Percentiles rank a stretch among this genome's conserved stretches.
These are phyloP conservation scores for Nemania sp. DNA, from an alignment of 2,329 filamentous ascomycete genomes.

Conservation along the genomic window DNA sequence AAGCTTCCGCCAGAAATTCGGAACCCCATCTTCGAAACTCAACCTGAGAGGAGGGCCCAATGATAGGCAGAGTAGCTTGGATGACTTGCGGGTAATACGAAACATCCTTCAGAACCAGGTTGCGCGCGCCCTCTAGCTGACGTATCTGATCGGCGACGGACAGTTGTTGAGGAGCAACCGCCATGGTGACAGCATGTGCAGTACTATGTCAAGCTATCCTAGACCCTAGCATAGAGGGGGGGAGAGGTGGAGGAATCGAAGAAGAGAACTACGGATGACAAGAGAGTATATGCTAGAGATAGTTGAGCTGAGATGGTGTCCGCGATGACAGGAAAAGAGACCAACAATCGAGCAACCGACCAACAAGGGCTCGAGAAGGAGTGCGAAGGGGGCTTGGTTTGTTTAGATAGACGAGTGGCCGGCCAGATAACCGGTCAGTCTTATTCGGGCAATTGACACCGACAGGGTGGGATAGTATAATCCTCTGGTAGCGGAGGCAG, in stretches of 20 bases:
- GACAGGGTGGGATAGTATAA: too few relatives aligned
- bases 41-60: conserved; percentile 72
- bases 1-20: conserved; percentile 94
- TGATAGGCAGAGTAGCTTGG: conserved; percentile 88
- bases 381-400: neutral
- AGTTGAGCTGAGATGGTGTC: neutral
- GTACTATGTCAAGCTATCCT: conserved; percentile 17
- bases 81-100: conserved; percentile 91
- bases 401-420: too few relatives aligned
- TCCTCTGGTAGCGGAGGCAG: neutral
- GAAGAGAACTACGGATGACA: conserved; percentile 17
- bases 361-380: neutral
- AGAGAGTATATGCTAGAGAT: conserved; percentile 9
- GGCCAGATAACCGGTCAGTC: neutral
- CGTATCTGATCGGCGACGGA: conserved; percentile 74
- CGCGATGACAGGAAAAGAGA: neutral
- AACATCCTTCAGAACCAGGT: conserved; percentile 84
- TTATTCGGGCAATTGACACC: conserved; percentile 5
- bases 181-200: conserved; percentile 49
- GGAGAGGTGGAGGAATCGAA: neutral
- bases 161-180: conserved; percentile 51
- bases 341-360: too few relatives aligned
- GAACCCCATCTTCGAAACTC: conserved; percentile 94
- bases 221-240: conserved; percentile 11
- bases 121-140: conserved; percentile 88